Base-by-base conservation (phyloP, 129 eudicot species). In the Erigeron canadensis region DNA sequence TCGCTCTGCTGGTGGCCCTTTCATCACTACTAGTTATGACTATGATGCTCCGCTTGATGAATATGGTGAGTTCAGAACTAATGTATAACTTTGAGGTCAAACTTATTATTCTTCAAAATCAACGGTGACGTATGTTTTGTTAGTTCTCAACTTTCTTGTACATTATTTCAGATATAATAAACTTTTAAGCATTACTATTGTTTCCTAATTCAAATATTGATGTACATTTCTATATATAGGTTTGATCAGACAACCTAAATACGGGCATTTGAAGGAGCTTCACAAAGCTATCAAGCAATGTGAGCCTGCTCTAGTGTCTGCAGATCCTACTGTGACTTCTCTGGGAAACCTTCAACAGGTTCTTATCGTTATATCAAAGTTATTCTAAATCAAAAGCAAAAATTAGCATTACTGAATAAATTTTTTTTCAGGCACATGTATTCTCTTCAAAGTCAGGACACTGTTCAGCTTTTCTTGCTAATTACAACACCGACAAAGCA, bases 21-120 rank as follows among this genome's bases (percentile, higher is more conserved):
- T 81, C 71, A 82, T 87, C 57, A 79, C 86, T 39, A 82, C 87
- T 42, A 84, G 87, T 69, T 87, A 87, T 40, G 94, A 87, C 75
- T 87, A 84, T 64, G 94, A 84, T 74, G 94, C 94, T 55, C 94
- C 94, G 46, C 76, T 87, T 65, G 89, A 87, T 64, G 94, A 87
- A 71, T 87, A 87, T 18, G 94, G 94, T 87, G 56, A 73, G 81
- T 47, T 61, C 8, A 11, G 18, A 61, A n/a, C 34, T 28, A 28
- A 28, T 28, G 34, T 28, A 28, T 28, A 28, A 2, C 40, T 21
- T 17, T 38, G 17, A 38, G 45, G 47, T 72, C 38, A 48, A 61
- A 66, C 71, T 47, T 66, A 15, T 18, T 6, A 22, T 17, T 42
- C 53, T 13, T 44, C 15, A 47, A 63, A n/a, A 46, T 65, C 11